Evolutionary conservation across 495 filamentous ascomycete genomes (phyloP).

Genomic region (Saxophila tyrrhenica): DNA sequence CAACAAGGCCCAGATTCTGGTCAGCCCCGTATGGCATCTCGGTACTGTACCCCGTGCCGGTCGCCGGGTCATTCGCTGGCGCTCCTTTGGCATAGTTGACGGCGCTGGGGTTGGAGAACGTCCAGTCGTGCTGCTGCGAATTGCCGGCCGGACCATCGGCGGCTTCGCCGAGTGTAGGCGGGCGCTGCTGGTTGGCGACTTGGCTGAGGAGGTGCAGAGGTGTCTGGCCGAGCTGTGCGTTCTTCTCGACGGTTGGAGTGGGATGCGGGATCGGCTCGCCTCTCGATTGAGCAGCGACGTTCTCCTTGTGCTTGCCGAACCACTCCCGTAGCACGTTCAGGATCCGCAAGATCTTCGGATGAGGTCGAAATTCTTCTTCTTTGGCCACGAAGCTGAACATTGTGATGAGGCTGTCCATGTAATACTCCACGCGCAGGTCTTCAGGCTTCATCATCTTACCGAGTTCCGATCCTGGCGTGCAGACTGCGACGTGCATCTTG

Average conservation of each 20-base stretch:
- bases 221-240: conserved; percentile 2
- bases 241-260: not conserved
- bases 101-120: conserved; percentile 6
- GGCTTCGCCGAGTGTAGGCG: not conserved
- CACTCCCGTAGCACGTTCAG: conserved; percentile 61
- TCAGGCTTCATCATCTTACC: conserved; percentile 66
- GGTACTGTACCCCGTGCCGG: not conserved
- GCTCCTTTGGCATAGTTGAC: not conserved
- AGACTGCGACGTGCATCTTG: conserved; percentile 74
- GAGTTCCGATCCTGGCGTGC: conserved; percentile 53
- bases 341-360: conserved; percentile 66
- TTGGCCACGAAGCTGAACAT: conserved; percentile 55
- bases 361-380: conserved; percentile 54
- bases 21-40: not conserved
- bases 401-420: conserved; percentile 54
- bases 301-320: conserved; percentile 46
- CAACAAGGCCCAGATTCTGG: not conserved
- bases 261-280: not conserved
- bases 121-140: conserved; percentile 7
- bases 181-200: conserved; percentile 7
- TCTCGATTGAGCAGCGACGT: not conserved
- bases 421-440: conserved; percentile 62
- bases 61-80: not conserved
- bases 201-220: conserved; percentile 16
- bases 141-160: not conserved